A percentile compares a stretch with the other conserved stretches of the same genome.
Conservation (phyloP, 2,329 filamentous ascomycete species). For the Aspergillus pseudoterreus region DNA sequence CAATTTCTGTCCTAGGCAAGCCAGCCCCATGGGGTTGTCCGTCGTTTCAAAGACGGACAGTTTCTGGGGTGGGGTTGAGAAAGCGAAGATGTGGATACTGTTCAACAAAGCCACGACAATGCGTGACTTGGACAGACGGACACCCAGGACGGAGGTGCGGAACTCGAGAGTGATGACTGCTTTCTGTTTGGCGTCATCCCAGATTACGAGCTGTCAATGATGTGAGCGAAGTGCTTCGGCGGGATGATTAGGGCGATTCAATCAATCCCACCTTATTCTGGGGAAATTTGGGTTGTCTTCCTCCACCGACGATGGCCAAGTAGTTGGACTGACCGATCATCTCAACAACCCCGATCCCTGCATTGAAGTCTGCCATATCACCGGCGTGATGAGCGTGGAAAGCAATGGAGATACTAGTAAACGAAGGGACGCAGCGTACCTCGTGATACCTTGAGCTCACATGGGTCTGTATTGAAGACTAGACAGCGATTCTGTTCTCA, state of each 20-base stretch:
- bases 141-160: slow-evolving; percentile 73
- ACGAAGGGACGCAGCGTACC: slow-evolving; percentile 37
- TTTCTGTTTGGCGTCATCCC: slow-evolving; percentile 80
- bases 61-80: slow-evolving; percentile 67
- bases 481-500: slow-evolving; percentile 15
- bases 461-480: slow-evolving; percentile 73
- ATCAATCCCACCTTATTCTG: slow-evolving; percentile 67
- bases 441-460: slow-evolving; percentile 63
- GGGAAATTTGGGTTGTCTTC: slow-evolving; percentile 77
- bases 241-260: not conserved
- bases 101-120: slow-evolving; percentile 80
- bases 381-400: not conserved
- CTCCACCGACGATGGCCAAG: slow-evolving; percentile 83
- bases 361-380: slow-evolving; percentile 62
- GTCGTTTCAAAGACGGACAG: slow-evolving; percentile 78
- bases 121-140: slow-evolving; percentile 70
- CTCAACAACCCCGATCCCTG: slow-evolving; percentile 74
- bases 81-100: slow-evolving; percentile 75
- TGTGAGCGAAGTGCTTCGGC: not conserved
- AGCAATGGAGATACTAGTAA: not conserved
- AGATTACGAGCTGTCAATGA: slow-evolving; percentile 64
- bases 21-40: slow-evolving; percentile 77
- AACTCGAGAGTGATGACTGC: slow-evolving; percentile 74
- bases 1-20: slow-evolving; percentile 68
- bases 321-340: slow-evolving; percentile 88